Evolutionary conservation across 2,329 filamentous ascomycete species (phyloP).

Genomic region (Colletotrichum tabaci): DNA sequence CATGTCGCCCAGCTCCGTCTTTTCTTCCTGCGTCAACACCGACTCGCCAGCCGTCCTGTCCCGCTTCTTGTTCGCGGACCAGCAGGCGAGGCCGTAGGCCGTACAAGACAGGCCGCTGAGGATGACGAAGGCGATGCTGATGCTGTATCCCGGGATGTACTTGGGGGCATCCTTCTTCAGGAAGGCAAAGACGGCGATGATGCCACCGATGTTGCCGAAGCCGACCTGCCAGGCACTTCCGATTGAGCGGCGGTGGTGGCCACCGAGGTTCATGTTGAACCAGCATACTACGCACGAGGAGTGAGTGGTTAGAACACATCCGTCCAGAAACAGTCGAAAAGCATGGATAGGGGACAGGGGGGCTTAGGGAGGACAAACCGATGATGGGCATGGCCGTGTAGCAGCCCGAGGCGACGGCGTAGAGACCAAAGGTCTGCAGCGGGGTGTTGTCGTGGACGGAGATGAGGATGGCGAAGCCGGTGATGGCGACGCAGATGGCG

Average conservation of each 20-base stretch:
- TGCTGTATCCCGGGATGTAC: slow-evolving; percentile 82
- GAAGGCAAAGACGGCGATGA: slow-evolving; percentile 82
- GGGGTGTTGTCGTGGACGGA: slow-evolving; percentile 76
- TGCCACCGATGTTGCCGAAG: slow-evolving; percentile 85
- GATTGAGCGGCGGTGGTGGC: slow-evolving; percentile 79
- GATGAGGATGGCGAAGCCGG: slow-evolving; percentile 83
- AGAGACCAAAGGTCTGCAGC: slow-evolving; percentile 84
- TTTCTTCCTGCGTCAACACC: slow-evolving; percentile 71
- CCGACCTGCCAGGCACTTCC: slow-evolving; percentile 84
- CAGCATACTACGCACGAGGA: slow-evolving; percentile 70
- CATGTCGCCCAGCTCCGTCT: slow-evolving; percentile 72
- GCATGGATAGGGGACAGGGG: too few species aligned
- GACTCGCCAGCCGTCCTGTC: slow-evolving; percentile 62
- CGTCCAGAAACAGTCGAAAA: too few species aligned
- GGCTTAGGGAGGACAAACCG: neutral
- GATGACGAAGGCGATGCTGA: slow-evolving; percentile 81
- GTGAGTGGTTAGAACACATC: neutral
- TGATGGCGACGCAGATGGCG: slow-evolving; percentile 77
- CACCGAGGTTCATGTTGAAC: slow-evolving; percentile 85
- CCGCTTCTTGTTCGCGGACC: slow-evolving; percentile 72
- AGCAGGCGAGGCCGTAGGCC: slow-evolving; percentile 72
- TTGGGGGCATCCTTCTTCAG: slow-evolving; percentile 75
- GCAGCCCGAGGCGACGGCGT: slow-evolving; percentile 83
- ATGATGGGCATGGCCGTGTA: slow-evolving; percentile 94
- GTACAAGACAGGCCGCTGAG: slow-evolving; percentile 75